phyloP scores from a whole-genome alignment of 257 asterid genomes.

The Datura wrightii region DNA sequence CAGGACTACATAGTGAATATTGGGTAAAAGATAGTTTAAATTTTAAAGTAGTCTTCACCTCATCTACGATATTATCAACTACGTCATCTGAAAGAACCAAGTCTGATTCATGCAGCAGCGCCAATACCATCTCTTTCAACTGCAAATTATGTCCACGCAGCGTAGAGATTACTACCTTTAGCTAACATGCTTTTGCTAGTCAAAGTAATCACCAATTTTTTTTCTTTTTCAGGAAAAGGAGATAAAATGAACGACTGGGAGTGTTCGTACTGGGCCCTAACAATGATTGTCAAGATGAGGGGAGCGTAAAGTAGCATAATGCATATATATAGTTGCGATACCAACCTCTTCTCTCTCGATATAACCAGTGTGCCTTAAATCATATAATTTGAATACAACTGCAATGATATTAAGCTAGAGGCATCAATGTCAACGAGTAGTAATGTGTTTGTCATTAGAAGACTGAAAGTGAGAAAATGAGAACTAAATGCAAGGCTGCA shows the following conservation, averaged over 20 bases:
- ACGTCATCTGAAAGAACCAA: slow-evolving; percentile 77
- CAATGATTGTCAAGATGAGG: background rate
- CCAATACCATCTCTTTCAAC: slow-evolving; percentile 94
- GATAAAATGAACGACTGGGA: background rate
- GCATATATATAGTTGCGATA: background rate
- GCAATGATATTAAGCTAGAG: slow-evolving; percentile 33
- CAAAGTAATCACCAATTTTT: background rate
- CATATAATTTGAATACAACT: slow-evolving; percentile 91
- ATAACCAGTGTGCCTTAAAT: slow-evolving; percentile 74
- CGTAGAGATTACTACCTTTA: background rate
- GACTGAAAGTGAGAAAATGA: slow-evolving; percentile 22
- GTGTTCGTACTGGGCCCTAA: background rate
- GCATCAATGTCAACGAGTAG: background rate
- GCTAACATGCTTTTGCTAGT: background rate
- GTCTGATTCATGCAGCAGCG: slow-evolving; percentile 83
- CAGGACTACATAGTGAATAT: background rate
- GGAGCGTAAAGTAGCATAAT: background rate
- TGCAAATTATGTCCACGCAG: slow-evolving; percentile 36
- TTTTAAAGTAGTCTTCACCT: slow-evolving; percentile 47
- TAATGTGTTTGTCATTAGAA: background rate
- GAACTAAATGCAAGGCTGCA: background rate
- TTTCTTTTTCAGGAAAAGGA: background rate
- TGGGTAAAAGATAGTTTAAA: background rate
- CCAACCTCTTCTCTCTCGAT: slow-evolving; percentile 83
- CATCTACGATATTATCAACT: slow-evolving; percentile 73